Evolutionary conservation across 2,329 filamentous ascomycete species (phyloP), one percentile per base, ranked within the genome.

Genomic region (Phoma sp.): DNA sequence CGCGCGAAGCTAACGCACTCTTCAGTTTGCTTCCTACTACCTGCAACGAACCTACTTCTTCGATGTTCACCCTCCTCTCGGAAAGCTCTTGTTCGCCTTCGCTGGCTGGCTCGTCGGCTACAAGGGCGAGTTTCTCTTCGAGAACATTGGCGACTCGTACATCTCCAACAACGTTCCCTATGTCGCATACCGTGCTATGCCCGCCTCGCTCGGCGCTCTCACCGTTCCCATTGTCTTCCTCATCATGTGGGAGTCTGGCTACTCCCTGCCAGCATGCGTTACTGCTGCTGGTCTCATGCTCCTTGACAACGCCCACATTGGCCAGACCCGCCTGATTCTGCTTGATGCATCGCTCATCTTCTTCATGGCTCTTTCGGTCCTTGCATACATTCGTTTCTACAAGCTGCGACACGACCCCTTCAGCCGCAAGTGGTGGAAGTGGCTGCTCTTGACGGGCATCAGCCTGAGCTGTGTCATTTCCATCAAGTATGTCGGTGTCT

Each of bases 231-330:
- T 94, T 43, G 88, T 91, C 52, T 99, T 96, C 77, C 80, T 96
- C 74, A 99, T 96, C 77, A 99, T 99, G 95, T 99, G 95, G 95
- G 95, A 99, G 79, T 98, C 95, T 44, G 95, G 93, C 61, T 99
- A 99, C 79, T 96, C 92, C 62, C 82, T 99, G 37, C 95, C 95
- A 10, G 95, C 95, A 53, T 96, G 91, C 74, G 81, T 98, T 51
- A 82, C 97, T 53, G 92, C 95, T 6, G 86, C 95, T 35, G 87
- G 90, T 25, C 82, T 99, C 32, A 84, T 99, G 61, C 88, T 99
- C 38, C 91, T 99, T 69, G 95, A 99, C 80, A 99, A 99, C 71
- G 95, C 94, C 54, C 95, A 99, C 76, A 92, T 99, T 76, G 94
- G 92, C 57, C 95, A 99, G 82, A 97, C 95, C 22, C 87, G 95